phyloP scores from a whole-genome alignment of 768 basidiomycete species.

The Pisolithus albus region DNA sequence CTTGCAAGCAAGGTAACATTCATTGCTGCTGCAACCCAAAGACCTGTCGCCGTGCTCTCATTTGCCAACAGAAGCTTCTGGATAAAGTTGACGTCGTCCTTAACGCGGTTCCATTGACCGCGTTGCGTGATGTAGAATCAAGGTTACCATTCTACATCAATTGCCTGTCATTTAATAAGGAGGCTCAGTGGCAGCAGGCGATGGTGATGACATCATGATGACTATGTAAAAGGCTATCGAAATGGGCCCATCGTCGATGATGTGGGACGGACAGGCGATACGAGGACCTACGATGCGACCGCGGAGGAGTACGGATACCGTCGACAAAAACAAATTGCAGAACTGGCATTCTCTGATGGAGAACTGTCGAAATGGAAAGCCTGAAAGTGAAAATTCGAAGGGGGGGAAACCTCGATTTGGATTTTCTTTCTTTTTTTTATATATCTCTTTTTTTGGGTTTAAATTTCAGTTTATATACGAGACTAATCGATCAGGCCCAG shows the following conservation, averaged over 20 bases:
- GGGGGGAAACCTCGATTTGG: neutral
- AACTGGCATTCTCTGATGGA: neutral
- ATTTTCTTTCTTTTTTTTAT: too few relatives aligned
- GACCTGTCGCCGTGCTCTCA: too few relatives aligned
- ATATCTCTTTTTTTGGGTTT: neutral
- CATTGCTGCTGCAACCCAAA: too few relatives aligned
- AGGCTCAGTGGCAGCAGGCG: neutral
- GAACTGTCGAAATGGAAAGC: neutral
- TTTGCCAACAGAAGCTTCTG: too few relatives aligned
- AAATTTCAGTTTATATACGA: too few relatives aligned
- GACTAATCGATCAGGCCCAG: too few relatives aligned
- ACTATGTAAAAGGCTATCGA: conserved; percentile 1
- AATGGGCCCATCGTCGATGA: neutral
- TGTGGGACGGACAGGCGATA: neutral
- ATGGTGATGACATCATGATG: neutral
- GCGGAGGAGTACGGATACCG: neutral
- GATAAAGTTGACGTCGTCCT: too few relatives aligned
- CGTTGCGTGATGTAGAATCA: too few relatives aligned
- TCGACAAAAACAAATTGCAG: neutral
- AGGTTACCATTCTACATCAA: too few relatives aligned
- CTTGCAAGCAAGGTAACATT: too few relatives aligned
- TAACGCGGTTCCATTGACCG: too few relatives aligned
- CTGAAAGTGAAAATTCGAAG: neutral
- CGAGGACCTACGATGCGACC: neutral
- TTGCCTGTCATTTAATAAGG: too few relatives aligned